Base-by-base conservation (phyloP, 2,329 filamentous ascomycete genomes). In the Trichoderma sp. region DNA sequence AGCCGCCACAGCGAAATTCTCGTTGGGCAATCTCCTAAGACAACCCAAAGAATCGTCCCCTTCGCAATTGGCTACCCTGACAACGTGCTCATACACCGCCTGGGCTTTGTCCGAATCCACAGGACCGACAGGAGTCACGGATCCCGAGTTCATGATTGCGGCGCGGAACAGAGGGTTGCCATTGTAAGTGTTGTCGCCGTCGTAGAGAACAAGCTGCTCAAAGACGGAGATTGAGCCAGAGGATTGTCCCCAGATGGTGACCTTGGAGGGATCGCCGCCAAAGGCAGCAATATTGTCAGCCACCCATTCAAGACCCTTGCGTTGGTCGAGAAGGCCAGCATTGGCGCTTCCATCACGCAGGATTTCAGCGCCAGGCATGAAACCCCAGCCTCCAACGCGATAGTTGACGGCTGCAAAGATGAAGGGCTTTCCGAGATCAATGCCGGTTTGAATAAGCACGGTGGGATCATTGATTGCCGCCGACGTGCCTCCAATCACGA, bases 351-450 rank as follows among this genome's bases (percentile, higher is more conserved):
- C 92, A 76, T 94, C 92, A 3, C 86, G 86, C 3, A 92, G 85
- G 56, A 94, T 87, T 81, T 95, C 92, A 66, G 88, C 88, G 6
- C 93, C 93, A 0, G 91, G 88, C 81, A 95, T 81, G 83, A 95
- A 95, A 0, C 93, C 94, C 50, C 50, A 75, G 94, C 91, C 93
- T 6, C 89, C 92, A 0, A 94, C 86, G 1, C 93, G 91, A 83
- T 97, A 95, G 84, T 95, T 95, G 80, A 95, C 91, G 0, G 92
- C 89, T 0, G 95, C 93, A 73, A 92, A 94, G 64, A 97, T 84
- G 77, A 95, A 91, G 0, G 92, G 91, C 83, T 56, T 21, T 4
- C 45, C 31, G 6, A 64, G 18, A 2, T 35, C 66, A 7, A 35
- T 7, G 50, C 45, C 14, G 12, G 66, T 14, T 31, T 59, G 45